phyloP scores from a whole-genome alignment of 1,284 basidiomycete genomes.

The Puccinia brachypodii region DNA sequence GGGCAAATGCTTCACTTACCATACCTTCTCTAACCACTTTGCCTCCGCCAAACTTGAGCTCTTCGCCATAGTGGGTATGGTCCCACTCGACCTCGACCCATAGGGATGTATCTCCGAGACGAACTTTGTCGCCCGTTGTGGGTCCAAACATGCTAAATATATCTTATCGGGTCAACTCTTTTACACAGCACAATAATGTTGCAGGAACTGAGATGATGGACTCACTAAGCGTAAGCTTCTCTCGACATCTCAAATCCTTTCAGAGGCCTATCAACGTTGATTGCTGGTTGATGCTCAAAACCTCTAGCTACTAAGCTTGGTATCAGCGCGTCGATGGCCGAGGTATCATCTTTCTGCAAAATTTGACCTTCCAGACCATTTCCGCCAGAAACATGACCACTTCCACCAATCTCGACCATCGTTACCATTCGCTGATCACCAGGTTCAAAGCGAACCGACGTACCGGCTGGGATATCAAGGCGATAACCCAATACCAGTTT shows the following conservation, averaged over 20 bases:
- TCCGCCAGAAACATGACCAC: constrained; percentile 73
- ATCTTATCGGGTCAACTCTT: neutral
- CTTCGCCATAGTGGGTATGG: constrained; percentile 80
- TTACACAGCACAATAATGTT: neutral
- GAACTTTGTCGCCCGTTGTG: constrained; percentile 82
- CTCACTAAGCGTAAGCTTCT: constrained; percentile 63
- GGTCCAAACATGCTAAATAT: constrained; percentile 81
- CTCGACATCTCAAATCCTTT: constrained; percentile 52
- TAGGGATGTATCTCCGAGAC: constrained; percentile 82
- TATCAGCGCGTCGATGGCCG: constrained; percentile 64
- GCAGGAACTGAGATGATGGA: neutral
- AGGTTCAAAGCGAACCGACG: constrained; percentile 94
- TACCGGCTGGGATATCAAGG: constrained; percentile 89
- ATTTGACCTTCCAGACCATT: constrained; percentile 64
- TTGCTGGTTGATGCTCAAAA: constrained; percentile 57
- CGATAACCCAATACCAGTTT: constrained; percentile 75
- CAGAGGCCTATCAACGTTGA: constrained; percentile 53
- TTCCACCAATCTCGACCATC: constrained; percentile 76
- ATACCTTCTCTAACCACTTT: constrained; percentile 94
- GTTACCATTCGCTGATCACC: constrained; percentile 82
- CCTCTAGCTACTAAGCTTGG: constrained; percentile 61
- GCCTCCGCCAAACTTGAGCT: constrained; percentile 95
- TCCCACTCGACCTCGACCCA: constrained; percentile 94
- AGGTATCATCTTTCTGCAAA: constrained; percentile 61
- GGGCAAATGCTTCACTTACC: constrained; percentile 53